Percentiles rank a stretch among this genome's conserved stretches.
phyloP scores from a whole-genome alignment of 2,329 filamentous ascomycete species.

The Colletotrichum destructivum region DNA sequence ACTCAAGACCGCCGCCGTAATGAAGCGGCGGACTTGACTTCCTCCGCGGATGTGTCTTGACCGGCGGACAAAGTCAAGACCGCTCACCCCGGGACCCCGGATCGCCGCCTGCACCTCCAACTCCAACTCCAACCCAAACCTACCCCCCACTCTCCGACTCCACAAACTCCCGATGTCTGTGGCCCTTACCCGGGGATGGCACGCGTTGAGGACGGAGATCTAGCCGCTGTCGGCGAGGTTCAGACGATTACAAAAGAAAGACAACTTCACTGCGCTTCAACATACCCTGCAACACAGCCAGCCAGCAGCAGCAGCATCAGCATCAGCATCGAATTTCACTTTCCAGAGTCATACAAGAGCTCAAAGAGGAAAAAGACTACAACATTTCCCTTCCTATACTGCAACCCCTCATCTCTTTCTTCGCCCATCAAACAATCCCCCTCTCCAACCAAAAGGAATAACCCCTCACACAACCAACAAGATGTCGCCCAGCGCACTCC shows the following conservation, averaged over 20 bases:
- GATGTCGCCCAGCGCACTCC: slow-evolving; percentile 41
- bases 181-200: too few relatives aligned
- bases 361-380: neutral
- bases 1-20: neutral
- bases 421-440: neutral
- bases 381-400: neutral
- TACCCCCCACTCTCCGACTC: slow-evolving; percentile 14
- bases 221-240: slow-evolving; percentile 30
- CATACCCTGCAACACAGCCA: neutral
- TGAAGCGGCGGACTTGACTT: slow-evolving; percentile 14
- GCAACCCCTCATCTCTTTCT: neutral
- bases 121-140: too few relatives aligned
- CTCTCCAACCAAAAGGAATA: too few relatives aligned
- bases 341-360: neutral
- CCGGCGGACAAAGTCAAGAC: slow-evolving; percentile 11
- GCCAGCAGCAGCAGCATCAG: neutral
- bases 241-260: slow-evolving; percentile 32
- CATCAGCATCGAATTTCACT: neutral
- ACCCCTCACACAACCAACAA: neutral
- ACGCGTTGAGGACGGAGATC: slow-evolving; percentile 15
- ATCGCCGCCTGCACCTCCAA: slow-evolving; percentile 25
- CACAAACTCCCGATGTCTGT: slow-evolving; percentile 10
- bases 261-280: slow-evolving; percentile 14
- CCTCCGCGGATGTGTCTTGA: slow-evolving; percentile 9
- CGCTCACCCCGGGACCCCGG: slow-evolving; percentile 30